Conservation (phyloP, 2,329 filamentous ascomycete genomes). For the Cercospora citrullina region DNA sequence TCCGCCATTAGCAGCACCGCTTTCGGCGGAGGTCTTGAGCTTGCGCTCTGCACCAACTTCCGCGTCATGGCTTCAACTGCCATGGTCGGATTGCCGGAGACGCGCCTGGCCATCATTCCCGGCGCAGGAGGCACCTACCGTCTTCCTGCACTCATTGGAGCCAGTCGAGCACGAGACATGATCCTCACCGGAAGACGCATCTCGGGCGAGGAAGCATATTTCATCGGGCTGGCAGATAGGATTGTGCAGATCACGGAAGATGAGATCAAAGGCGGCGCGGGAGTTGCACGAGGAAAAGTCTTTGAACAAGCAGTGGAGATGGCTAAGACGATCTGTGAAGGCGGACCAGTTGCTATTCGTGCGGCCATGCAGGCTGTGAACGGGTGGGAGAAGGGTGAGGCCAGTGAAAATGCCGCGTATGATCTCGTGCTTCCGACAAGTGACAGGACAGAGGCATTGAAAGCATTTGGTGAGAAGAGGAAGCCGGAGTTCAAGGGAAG, state of each 20-base stretch:
- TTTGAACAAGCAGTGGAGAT: conserved; percentile 75
- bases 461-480: conserved; percentile 78
- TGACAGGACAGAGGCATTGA: conserved; percentile 84
- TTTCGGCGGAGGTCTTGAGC: conserved; percentile 89
- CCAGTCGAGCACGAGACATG: conserved; percentile 79
- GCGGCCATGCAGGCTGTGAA: conserved; percentile 78
- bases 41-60: conserved; percentile 85
- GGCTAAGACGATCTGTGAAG: conserved; percentile 83
- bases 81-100: conserved; percentile 82
- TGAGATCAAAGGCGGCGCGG: conserved; percentile 49
- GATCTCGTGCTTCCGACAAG: conserved; percentile 77
- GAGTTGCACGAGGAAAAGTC: conserved; percentile 64
- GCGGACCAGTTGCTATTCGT: conserved; percentile 78
- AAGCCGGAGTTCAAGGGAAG: conserved; percentile 66
- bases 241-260: conserved; percentile 74
- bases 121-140: conserved; percentile 92
- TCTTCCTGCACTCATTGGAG: conserved; percentile 77
- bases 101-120: conserved; percentile 87
- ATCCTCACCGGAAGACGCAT: conserved; percentile 89
- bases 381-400: conserved; percentile 64
- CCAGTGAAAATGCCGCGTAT: conserved; percentile 85
- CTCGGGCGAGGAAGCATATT: conserved; percentile 80
- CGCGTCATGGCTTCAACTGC: conserved; percentile 82
- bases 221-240: conserved; percentile 85
- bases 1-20: conserved; percentile 82